Conservation (phyloP, 331 rosid species). For the Acacia concinna region DNA sequence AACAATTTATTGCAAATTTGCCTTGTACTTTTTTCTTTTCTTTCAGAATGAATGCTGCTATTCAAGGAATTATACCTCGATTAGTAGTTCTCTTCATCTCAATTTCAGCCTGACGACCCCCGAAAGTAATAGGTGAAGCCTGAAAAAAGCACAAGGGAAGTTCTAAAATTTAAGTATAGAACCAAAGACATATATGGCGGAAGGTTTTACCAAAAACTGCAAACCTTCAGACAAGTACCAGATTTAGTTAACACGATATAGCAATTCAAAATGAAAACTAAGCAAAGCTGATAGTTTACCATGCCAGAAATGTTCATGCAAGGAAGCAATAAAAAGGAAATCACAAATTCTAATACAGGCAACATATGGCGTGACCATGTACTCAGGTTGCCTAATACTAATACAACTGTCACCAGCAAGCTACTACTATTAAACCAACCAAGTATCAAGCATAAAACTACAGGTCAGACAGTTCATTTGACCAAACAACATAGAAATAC, state of each 20-base stretch:
- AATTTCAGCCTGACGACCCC: constrained; percentile 49
- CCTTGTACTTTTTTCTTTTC: neutral
- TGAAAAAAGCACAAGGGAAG: constrained; percentile 29
- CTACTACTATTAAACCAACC: neutral
- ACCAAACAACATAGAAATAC: neutral
- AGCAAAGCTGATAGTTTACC: neutral
- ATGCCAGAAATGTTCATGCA: neutral
- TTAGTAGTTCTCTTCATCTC: constrained; percentile 69
- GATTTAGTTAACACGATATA: neutral
- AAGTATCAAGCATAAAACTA: neutral
- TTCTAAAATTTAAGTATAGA: neutral
- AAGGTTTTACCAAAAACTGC: neutral
- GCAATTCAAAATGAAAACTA: neutral
- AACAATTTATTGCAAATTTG: neutral
- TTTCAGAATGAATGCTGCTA: constrained; percentile 23
- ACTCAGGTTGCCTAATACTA: neutral
- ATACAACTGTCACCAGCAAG: neutral
- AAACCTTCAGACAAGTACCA: neutral
- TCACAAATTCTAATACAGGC: neutral
- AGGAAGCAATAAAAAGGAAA: neutral
- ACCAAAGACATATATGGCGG: neutral
- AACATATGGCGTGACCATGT: neutral
- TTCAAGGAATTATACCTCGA: constrained; percentile 54
- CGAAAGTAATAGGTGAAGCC: constrained; percentile 63
- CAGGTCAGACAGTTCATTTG: neutral